Evolutionary conservation across 2,329 filamentous ascomycete species (phyloP).

Genomic region (Clonostachys solani): DNA sequence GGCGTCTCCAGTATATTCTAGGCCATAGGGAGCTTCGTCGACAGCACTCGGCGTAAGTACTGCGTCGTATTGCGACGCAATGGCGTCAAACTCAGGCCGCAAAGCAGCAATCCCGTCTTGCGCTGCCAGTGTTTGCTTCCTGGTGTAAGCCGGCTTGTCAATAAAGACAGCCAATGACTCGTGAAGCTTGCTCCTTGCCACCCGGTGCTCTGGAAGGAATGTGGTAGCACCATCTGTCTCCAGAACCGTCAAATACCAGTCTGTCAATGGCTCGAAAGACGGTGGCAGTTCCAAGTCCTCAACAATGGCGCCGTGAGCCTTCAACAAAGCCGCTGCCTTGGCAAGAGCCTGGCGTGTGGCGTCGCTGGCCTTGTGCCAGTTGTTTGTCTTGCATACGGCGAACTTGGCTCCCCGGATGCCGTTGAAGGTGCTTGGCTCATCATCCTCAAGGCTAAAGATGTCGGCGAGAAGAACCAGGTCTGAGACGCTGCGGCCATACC

Average conservation of each 20-base stretch:
- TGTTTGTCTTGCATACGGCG: constrained; percentile 46
- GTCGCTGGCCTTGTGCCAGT: constrained; percentile 41
- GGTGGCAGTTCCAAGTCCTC: constrained; percentile 49
- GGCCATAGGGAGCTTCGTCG: constrained; percentile 54
- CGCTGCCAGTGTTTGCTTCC: constrained; percentile 43
- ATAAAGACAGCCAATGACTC: constrained; percentile 42
- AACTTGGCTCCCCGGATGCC: constrained; percentile 45
- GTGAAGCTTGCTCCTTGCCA: constrained; percentile 40
- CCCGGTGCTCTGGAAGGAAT: constrained; percentile 49
- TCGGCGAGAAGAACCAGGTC: constrained; percentile 54
- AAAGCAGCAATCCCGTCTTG: constrained; percentile 48
- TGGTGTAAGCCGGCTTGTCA: constrained; percentile 32
- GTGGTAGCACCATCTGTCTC: constrained; percentile 45
- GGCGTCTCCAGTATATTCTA: constrained; percentile 47
- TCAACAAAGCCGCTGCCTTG: constrained; percentile 31
- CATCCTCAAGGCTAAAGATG: constrained; percentile 47
- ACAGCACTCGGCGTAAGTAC: constrained; percentile 54
- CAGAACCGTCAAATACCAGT: constrained; percentile 49
- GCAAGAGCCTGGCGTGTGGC: constrained; percentile 37
- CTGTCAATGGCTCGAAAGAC: constrained; percentile 39
- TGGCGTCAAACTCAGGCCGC: constrained; percentile 48
- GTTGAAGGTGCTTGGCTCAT: constrained; percentile 7
- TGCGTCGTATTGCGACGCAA: constrained; percentile 46
- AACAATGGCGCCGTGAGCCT: constrained; percentile 44
- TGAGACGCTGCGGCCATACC: constrained; percentile 52